Conservation (phyloP, 768 basidiomycete genomes). For the Mycena floridula region DNA sequence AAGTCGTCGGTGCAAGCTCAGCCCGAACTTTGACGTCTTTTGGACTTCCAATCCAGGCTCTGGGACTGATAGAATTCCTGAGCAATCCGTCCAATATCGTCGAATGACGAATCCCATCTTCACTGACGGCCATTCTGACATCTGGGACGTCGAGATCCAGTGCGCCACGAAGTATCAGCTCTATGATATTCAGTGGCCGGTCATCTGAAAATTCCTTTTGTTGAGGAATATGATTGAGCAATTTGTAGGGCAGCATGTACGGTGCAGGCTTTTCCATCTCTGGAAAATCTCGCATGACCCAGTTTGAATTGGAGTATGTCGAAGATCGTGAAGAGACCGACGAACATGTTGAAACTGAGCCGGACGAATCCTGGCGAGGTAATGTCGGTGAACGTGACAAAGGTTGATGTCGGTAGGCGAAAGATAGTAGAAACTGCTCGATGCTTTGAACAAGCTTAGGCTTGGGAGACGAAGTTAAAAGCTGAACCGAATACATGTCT, state of each 20-base stretch:
- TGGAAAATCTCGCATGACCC: no score
- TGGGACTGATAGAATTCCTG: constrained; percentile 1
- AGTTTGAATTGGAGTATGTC: background rate
- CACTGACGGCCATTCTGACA: constrained; percentile 2
- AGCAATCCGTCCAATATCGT: background rate
- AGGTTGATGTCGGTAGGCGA: constrained; percentile 21
- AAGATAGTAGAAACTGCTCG: constrained; percentile 31
- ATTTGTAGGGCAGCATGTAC: constrained; percentile 17
- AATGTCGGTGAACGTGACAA: constrained; percentile 4
- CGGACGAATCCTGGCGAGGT: background rate
- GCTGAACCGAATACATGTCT: constrained; percentile 1
- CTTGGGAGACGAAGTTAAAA: constrained; percentile 9
- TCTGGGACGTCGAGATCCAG: constrained; percentile 16
- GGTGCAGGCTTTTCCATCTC: constrained; percentile 11
- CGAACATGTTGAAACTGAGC: background rate
- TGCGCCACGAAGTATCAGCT: constrained; percentile 21
- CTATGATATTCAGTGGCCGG: constrained; percentile 16
- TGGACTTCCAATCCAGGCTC: constrained; percentile 19
- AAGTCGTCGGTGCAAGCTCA: no score
- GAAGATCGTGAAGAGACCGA: background rate
- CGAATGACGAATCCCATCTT: constrained; percentile 2
- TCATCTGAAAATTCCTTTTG: background rate
- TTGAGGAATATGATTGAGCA: constrained; percentile 6
- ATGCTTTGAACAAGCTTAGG: constrained; percentile 30
- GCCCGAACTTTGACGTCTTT: constrained; percentile 10